Evolutionary conservation across 129 eudicot species (phyloP), one percentile per base, ranked within the genome.

Genomic region (Artemisia argyi): DNA sequence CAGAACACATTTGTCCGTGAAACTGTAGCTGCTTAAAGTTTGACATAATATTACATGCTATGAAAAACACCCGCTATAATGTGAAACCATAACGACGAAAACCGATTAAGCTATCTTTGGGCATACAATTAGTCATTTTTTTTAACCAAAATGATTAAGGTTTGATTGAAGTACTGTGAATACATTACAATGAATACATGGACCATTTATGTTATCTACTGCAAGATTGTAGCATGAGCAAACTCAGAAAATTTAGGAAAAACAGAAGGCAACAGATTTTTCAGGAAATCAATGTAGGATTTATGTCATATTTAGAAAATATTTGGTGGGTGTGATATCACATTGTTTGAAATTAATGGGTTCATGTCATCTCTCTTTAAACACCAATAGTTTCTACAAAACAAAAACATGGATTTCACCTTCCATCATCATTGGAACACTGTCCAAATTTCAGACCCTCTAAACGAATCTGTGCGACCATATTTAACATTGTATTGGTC

Each of bases 361-460:
- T 77, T 26, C 26, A 16, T 53, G n/a, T 61, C 65, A 70, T 77
- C 56, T 12, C 51, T 77, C 20, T 52, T 69, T 39, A 3, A 61
- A 69, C 76, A 77, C 81, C 81, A 77, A 69, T 77, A 52, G 22
- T 52, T 61, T n/a, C 7, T 39, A 77, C 65, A 50, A 1, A 69
- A 24, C 71, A n/a, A 69, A 77, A 35, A 70, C 13, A 52, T 54
- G 72, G 57, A 70, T 77, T 77, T 52, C 65, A 77, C 76, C 44
- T 79, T 52, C 44, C 81, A 77, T 54, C 66, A 32, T 69, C 63
- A 35, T 48, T 72, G 50, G 14, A 32, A 76, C 50, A 54, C 13
- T 26, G 20, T 7, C 30, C 57, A 39, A 52, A 12, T 52, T 14
- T 15, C 18, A 52, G 15, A 52, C 57, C 15, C 57, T 39, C 46